Percentiles rank a stretch among this genome's conserved stretches.
These are phyloP conservation scores for Ophiostoma piceae DNA, from an alignment of 2,329 filamentous ascomycete species.

Conservation along the genomic window DNA sequence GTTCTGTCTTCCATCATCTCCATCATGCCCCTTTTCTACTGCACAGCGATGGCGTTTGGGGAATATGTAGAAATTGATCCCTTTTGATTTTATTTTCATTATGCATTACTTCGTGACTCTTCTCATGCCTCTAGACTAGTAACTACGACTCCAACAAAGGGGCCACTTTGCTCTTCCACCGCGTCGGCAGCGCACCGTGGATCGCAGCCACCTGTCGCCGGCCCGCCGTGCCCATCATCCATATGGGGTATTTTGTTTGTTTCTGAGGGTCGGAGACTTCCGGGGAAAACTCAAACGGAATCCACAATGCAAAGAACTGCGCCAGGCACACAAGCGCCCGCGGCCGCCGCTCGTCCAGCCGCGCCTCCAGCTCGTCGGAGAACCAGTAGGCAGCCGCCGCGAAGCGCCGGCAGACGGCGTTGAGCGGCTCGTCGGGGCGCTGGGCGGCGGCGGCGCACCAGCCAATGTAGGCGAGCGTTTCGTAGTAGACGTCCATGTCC, in stretches of 20 bases:
- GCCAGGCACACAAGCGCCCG: slow-evolving; percentile 38
- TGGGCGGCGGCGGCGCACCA: slow-evolving; percentile 32
- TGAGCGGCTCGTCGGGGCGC: slow-evolving; percentile 32
- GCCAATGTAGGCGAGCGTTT: slow-evolving; percentile 36
- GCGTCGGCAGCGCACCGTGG: slow-evolving; percentile 33
- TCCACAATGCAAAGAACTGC: slow-evolving; percentile 38
- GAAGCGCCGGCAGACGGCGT: slow-evolving; percentile 34
- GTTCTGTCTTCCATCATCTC: neutral
- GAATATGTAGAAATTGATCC: neutral
- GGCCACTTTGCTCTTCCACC: slow-evolving; percentile 37
- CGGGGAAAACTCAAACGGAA: slow-evolving; percentile 31
- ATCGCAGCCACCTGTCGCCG: slow-evolving; percentile 37
- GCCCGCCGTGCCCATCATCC: slow-evolving; percentile 37
- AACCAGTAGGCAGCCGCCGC: slow-evolving; percentile 37
- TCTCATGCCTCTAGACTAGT: neutral
- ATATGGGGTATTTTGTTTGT: slow-evolving; percentile 28
- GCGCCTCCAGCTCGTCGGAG: slow-evolving; percentile 34
- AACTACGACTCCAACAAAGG: slow-evolving; percentile 32
- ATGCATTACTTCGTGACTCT: neutral
- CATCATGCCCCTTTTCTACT: slow-evolving; percentile 2
- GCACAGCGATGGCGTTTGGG: slow-evolving; percentile 14
- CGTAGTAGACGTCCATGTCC: slow-evolving; percentile 31
- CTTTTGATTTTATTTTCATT: neutral
- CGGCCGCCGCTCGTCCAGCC: slow-evolving; percentile 35
- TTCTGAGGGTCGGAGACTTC: no score